A percentile compares a stretch with the other conserved stretches of the same genome.
Evolutionary conservation across 441 rosid genomes (phyloP).

Genomic region (Capsella rubella): DNA sequence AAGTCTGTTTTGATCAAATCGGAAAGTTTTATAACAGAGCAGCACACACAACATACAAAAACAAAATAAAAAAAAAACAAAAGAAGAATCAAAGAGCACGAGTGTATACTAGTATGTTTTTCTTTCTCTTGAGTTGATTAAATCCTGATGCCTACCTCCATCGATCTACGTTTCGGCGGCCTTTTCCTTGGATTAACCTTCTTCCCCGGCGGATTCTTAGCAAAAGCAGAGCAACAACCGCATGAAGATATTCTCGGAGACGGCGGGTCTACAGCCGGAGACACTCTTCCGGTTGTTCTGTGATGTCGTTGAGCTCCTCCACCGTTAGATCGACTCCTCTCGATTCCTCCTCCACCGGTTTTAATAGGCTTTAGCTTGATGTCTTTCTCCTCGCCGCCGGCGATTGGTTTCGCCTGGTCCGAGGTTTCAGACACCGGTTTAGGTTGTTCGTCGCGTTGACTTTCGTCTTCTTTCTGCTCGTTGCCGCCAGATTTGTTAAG

Average conservation of each 20-base stretch:
- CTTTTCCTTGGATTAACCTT: constrained; percentile 51
- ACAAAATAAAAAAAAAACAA: not conserved
- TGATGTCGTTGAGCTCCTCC: constrained; percentile 58
- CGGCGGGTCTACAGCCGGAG: constrained; percentile 90
- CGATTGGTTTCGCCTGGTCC: constrained; percentile 38
- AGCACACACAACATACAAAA: not conserved
- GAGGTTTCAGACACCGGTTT: constrained; percentile 38
- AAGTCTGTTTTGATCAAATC: constrained; percentile 22
- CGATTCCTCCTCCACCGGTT: constrained; percentile 49
- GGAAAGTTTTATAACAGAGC: constrained; percentile 27
- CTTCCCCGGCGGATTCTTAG: constrained; percentile 61
- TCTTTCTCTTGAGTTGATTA: not conserved
- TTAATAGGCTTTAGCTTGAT: constrained; percentile 46
- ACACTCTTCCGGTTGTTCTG: constrained; percentile 70
- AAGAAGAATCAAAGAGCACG: constrained; percentile 2
- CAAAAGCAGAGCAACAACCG: constrained; percentile 80
- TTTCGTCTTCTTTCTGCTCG: constrained; percentile 43
- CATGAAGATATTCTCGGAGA: constrained; percentile 86
- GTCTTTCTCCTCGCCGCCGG: constrained; percentile 48
- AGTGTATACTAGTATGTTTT: constrained; percentile 20
- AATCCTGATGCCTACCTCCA: constrained; percentile 41
- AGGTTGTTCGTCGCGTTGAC: constrained; percentile 37
- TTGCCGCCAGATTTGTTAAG: constrained; percentile 42
- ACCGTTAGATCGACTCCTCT: constrained; percentile 83
- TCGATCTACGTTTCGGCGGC: constrained; percentile 66